These are phyloP conservation scores for Dendryphion nanum DNA, from an alignment of 2,329 filamentous ascomycete genomes.

Conservation along the genomic window DNA sequence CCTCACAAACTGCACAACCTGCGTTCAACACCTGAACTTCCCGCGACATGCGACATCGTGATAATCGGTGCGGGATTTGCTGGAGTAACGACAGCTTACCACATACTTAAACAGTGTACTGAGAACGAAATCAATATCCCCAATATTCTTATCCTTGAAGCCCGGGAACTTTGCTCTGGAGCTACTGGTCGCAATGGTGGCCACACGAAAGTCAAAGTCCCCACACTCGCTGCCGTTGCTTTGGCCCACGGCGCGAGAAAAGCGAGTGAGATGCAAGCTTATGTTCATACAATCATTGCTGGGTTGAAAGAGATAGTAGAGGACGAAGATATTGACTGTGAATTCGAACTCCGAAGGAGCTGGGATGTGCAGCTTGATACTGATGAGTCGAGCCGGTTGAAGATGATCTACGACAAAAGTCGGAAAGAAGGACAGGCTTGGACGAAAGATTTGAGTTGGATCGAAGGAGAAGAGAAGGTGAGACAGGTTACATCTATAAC, in stretches of 20 bases:
- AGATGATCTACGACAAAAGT: conserved; percentile 9
- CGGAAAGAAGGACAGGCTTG: conserved; percentile 10
- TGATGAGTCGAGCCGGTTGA: conserved; percentile 6
- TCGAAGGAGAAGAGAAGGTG: conserved; percentile 6
- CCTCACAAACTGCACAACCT: conserved; percentile 26
- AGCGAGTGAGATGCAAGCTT: conserved; percentile 12
- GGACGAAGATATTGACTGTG: conserved; percentile 17
- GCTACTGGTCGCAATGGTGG: conserved; percentile 34
- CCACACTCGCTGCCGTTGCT: conserved; percentile 24
- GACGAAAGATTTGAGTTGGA: conserved; percentile 14
- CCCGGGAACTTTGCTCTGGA: conserved; percentile 20
- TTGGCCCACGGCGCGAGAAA: conserved; percentile 5
- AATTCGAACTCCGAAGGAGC: conserved; percentile 22
- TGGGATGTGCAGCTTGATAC: conserved; percentile 17
- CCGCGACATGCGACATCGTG: conserved; percentile 24
- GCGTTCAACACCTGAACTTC: conserved; percentile 27
- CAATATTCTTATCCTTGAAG: conserved; percentile 21
- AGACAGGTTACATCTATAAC: conserved; percentile 19
- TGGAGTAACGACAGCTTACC: conserved; percentile 30
- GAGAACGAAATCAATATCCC: conserved; percentile 5
- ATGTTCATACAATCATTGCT: conserved; percentile 13
- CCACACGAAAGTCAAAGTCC: conserved; percentile 48
- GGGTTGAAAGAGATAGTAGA: conserved; percentile 14
- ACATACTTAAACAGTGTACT: conserved; percentile 15
- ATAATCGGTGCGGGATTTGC: conserved; percentile 37